Conservation (phyloP, 441 rosid species). For the Iberis amara region DNA sequence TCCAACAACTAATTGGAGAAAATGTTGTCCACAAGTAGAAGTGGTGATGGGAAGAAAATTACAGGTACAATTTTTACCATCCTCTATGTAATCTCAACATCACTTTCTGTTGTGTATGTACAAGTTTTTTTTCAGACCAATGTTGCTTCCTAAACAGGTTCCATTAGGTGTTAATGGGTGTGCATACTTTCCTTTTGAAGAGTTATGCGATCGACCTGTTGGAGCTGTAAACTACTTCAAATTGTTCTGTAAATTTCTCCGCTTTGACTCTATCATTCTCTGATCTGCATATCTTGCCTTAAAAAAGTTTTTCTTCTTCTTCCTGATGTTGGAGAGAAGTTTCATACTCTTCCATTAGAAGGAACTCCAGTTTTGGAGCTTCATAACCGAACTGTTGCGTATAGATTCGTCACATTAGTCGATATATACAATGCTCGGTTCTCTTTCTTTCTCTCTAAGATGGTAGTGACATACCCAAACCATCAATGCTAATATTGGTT, state of each 20-base stretch:
- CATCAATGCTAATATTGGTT: slow-evolving; percentile 6
- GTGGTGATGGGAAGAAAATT: slow-evolving; percentile 90
- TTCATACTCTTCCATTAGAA: slow-evolving; percentile 84
- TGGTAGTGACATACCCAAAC: too few relatives aligned
- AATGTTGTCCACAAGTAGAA: slow-evolving; percentile 57
- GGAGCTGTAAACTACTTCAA: slow-evolving; percentile 98
- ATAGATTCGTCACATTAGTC: slow-evolving; percentile 87
- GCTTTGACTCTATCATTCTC: neutral
- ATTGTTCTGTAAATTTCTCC: slow-evolving; percentile 65
- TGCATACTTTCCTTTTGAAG: slow-evolving; percentile 85
- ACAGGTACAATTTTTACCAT: slow-evolving; percentile 43
- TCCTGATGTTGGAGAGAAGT: slow-evolving; percentile 51
- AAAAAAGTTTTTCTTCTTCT: neutral
- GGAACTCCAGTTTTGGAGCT: slow-evolving; percentile 81
- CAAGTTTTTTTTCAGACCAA: slow-evolving; percentile 5
- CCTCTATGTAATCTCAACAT: slow-evolving; percentile 10
- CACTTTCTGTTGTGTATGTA: slow-evolving; percentile 5
- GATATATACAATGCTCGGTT: slow-evolving; percentile 47
- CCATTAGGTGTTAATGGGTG: slow-evolving; percentile 83
- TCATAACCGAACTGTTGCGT: slow-evolving; percentile 77
- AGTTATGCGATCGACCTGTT: slow-evolving; percentile 84
- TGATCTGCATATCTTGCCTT: slow-evolving; percentile 18
- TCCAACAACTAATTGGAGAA: slow-evolving; percentile 61
- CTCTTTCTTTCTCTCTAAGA: slow-evolving; percentile 10
- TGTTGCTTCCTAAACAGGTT: slow-evolving; percentile 43